Evolutionary conservation across 208 protist species (phyloP), one percentile per base, ranked within the genome.

Genomic region (Leishmania gerbilli): DNA sequence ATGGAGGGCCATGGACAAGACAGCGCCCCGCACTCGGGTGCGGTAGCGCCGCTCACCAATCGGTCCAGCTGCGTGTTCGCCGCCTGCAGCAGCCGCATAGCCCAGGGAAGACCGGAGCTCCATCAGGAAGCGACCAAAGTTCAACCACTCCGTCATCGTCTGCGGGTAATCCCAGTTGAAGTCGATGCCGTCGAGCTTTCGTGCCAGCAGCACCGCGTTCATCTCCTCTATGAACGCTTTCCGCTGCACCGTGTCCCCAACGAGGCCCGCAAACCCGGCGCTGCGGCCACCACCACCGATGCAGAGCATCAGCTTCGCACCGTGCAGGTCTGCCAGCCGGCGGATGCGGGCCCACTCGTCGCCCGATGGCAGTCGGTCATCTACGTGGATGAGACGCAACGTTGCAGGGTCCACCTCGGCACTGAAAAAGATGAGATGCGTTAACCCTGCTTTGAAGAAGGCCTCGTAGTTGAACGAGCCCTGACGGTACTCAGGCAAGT

Each of bases 161-260:
- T 65, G 71, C 40, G 92, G 90, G 84, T 93, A 93, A 86, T 95
- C 91, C 92, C 91, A 96, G 81, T 96, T 93, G 87, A 91, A 87
- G 82, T 96, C 92, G 64, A 96, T 79, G 74, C 92, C 92, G 75
- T 96, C 89, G 15, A 96, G 79, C 31, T 77, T 69, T 17, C 89
- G 79, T 13, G 77, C 47, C 19, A 85, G 74, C 45, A 86, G n/a
- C 51, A 92, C 80, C 21, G 76, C 74, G 62, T 76, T 77, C 34
- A 95, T 64, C n/a, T 91, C 71, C 64, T 76, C n/a, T 2, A 89
- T 58, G 42, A 96, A 89, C 2, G 56, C 62, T 15, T 40, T 58
- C 5, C 91, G 91, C 11, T 42, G 11, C 13, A 62, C 45, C 1
- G 75, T 56, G 60, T 89, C 69, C 53, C 60, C 42, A 13, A 92